Evolutionary conservation across 2,329 filamentous ascomycete species (phyloP), one percentile per base, ranked within the genome.

Genomic region (Shiraia bambusicola): DNA sequence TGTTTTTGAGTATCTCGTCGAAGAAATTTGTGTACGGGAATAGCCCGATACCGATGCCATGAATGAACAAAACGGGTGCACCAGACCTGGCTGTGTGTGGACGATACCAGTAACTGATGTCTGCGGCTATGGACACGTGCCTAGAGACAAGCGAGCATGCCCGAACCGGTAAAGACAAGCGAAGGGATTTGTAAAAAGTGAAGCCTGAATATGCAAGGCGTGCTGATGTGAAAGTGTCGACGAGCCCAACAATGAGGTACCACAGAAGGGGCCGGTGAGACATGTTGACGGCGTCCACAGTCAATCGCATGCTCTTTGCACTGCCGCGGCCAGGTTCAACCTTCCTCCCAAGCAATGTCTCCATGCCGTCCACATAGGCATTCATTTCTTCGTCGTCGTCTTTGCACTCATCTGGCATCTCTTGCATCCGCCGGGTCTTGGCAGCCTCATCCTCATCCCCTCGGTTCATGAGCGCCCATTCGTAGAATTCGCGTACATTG

Each of bases 41-140:
- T 2, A 88, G 73, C 0, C 85, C 84, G 42, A 88, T 74, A 29
- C 84, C 83, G 34, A 87, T 86, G 12, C 85, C 85, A 52, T 88
- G 85, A 34, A 87, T 73, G 65, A 87, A 87, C 3, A 88, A 65
- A 6, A 88, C 66, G 0, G 84, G 85, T 0, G 78, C 66, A 29
- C 73, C 72, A 1, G 72, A 77, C 37, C 74, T 74, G 1, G 80
- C 82, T 1, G 74, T 80, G 57, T 87, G 84, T 4, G 80, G 80
- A 2, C 78, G 76, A 54, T 83, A 73, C 81, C 83, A 88, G 70
- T 88, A 88, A 47, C 77, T 76, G 5, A 86, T 50, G 8, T 70
- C 65, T 3, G 69, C 55, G 4, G 84, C 84, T 39, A 86, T 81
- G 9, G 83, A 72, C 7, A 69, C 65, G 22, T 76, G 66, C 50